A percentile compares a stretch with the other conserved stretches of the same genome.
Conservation (phyloP, 345 rosid species). For the Aquilaria yunnanensis region DNA sequence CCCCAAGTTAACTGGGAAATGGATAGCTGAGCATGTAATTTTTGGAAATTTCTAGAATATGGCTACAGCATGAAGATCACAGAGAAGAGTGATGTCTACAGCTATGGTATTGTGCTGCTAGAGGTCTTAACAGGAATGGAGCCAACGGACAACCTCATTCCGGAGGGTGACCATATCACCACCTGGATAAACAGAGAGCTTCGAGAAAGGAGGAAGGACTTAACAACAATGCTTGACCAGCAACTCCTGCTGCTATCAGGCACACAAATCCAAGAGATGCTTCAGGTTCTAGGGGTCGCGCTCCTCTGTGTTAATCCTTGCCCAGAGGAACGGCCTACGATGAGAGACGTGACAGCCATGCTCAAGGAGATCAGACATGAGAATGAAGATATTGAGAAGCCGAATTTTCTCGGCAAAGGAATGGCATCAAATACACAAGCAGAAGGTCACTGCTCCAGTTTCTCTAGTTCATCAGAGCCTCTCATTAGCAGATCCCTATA, state of each 20-base stretch:
- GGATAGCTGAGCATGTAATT: neutral
- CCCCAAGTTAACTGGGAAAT: neutral
- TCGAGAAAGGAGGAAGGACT: conserved; percentile 36
- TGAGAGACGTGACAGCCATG: conserved; percentile 71
- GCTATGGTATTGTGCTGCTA: conserved; percentile 64
- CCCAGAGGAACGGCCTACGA: conserved; percentile 60
- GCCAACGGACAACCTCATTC: conserved; percentile 41
- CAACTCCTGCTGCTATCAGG: conserved; percentile 38
- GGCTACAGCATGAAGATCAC: conserved; percentile 69
- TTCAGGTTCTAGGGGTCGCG: conserved; percentile 65
- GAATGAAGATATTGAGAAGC: conserved; percentile 39
- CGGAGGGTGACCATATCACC: conserved; percentile 53
- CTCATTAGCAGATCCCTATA: conserved; percentile 39
- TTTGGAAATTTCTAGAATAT: conserved; percentile 38
- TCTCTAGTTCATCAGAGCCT: conserved; percentile 58
- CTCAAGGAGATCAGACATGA: conserved; percentile 53
- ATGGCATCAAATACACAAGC: conserved; percentile 21
- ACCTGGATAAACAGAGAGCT: conserved; percentile 52
- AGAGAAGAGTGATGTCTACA: conserved; percentile 66
- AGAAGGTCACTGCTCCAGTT: conserved; percentile 53
- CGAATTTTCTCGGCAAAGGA: conserved; percentile 24
- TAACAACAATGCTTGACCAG: conserved; percentile 47
- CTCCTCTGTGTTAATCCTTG: conserved; percentile 49
- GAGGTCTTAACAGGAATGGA: conserved; percentile 57
- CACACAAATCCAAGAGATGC: conserved; percentile 63